phyloP scores from a whole-genome alignment of 345 rosid species.

The Moricandia arvensis region DNA sequence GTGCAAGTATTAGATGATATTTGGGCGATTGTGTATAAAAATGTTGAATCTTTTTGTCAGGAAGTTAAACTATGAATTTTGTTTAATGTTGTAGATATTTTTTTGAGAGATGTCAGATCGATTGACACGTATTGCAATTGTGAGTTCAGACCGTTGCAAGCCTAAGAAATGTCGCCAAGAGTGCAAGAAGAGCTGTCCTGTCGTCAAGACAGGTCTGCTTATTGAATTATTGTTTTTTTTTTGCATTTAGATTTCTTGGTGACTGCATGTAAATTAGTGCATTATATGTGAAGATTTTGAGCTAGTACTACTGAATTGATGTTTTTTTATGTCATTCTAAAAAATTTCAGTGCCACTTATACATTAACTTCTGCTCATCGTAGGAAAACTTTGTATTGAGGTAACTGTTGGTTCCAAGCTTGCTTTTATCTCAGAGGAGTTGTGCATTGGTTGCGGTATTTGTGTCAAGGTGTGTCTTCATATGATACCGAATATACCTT shows the following conservation, averaged over 20 bases:
- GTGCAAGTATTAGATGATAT: too few relatives aligned
- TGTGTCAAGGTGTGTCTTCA: slow-evolving; percentile 78
- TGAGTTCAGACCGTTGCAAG: slow-evolving; percentile 86
- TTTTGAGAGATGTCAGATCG: slow-evolving; percentile 73
- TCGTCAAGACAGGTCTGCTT: slow-evolving; percentile 81
- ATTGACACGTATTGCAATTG: slow-evolving; percentile 93
- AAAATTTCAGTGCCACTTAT: too few relatives aligned
- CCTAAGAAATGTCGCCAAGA: slow-evolving; percentile 98
- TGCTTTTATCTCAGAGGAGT: slow-evolving; percentile 95
- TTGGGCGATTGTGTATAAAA: not conserved
- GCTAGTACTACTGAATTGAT: not conserved
- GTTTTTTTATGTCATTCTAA: not conserved
- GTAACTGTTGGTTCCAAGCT: slow-evolving; percentile 74
- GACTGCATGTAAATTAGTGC: not conserved
- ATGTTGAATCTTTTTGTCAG: slow-evolving; percentile 5
- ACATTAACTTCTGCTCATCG: not conserved
- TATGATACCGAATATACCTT: not conserved
- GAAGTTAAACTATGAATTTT: not conserved
- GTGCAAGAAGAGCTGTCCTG: slow-evolving; percentile 99
- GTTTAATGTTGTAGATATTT: slow-evolving; percentile 18
- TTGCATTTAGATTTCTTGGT: not conserved
- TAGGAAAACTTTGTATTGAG: slow-evolving; percentile 95
- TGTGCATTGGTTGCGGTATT: slow-evolving; percentile 97
- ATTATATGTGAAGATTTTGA: slow-evolving; percentile 1
- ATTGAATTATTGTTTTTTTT: not conserved